Conservation (phyloP, 441 rosid species). For the Bocquillonia castaneifolia region DNA sequence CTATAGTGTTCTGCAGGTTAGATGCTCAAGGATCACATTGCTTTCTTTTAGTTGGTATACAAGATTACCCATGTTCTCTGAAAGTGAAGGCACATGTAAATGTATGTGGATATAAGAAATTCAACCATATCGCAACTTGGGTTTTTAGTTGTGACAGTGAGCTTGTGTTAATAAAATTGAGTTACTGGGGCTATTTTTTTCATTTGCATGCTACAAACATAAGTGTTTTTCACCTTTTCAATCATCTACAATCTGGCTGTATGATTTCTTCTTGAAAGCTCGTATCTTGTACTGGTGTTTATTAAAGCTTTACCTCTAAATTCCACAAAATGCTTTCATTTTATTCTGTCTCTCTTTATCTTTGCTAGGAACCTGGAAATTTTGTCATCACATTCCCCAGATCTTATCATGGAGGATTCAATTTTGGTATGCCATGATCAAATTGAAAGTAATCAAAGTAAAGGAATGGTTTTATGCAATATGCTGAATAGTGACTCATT, state of each 20-base stretch:
- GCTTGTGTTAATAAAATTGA: neutral
- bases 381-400: constrained; percentile 96
- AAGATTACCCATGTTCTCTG: neutral
- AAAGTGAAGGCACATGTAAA: neutral
- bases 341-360: constrained; percentile 22
- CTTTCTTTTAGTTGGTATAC: constrained; percentile 3
- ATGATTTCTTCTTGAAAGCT: neutral
- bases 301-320: neutral
- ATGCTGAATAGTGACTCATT: constrained; percentile 8
- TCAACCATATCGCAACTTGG: neutral
- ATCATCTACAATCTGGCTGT: neutral
- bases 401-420: constrained; percentile 94
- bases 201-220: neutral
- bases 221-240: neutral
- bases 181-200: neutral
- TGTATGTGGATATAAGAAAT: neutral
- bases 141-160: neutral
- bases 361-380: constrained; percentile 85
- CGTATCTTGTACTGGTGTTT: neutral
- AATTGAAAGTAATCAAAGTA: constrained; percentile 20
- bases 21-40: constrained; percentile 25
- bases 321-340: constrained; percentile 12
- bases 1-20: constrained; percentile 83
- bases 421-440: constrained; percentile 60
- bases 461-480: constrained; percentile 6